Evolutionary conservation across 2,329 filamentous ascomycete species (phyloP).

Genomic region (Cladosporium sp.): DNA sequence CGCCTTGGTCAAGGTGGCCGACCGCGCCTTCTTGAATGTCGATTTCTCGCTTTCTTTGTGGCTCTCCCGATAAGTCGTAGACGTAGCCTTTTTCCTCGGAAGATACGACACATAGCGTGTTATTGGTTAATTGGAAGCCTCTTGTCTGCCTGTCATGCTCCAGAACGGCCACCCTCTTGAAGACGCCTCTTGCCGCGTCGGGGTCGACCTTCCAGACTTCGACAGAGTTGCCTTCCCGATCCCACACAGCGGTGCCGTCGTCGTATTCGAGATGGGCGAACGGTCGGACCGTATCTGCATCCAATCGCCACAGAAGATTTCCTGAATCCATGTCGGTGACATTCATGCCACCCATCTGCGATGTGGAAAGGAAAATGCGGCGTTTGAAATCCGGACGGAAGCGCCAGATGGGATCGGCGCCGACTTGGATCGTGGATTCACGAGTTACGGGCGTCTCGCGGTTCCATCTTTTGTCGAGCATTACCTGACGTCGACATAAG

Average conservation of each 20-base stretch:
- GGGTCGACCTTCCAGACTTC: slow-evolving; percentile 42
- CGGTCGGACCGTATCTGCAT: slow-evolving; percentile 30
- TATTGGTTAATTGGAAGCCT: slow-evolving; percentile 42
- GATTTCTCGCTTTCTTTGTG: slow-evolving; percentile 32
- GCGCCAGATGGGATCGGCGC: slow-evolving; percentile 41
- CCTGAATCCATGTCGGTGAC: slow-evolving; percentile 46
- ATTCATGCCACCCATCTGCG: slow-evolving; percentile 41
- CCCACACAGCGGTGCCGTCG: slow-evolving; percentile 43
- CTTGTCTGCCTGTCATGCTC: slow-evolving; percentile 41
- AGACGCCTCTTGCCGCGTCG: slow-evolving; percentile 31
- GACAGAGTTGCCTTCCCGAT: slow-evolving; percentile 40
- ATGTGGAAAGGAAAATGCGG: slow-evolving; percentile 43
- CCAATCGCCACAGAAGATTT: slow-evolving; percentile 34
- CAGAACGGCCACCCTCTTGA: slow-evolving; percentile 37
- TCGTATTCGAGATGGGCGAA: slow-evolving; percentile 47
- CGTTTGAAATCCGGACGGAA: slow-evolving; percentile 45
- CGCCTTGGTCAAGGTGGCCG: slow-evolving; percentile 42
- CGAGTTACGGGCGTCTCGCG: slow-evolving; percentile 29
- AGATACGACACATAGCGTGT: slow-evolving; percentile 44
- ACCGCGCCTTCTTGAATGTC: slow-evolving; percentile 39
- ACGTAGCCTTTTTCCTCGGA: slow-evolving; percentile 42
- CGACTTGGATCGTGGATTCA: slow-evolving; percentile 39
- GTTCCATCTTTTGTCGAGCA: slow-evolving; percentile 39
- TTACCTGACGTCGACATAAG: slow-evolving; percentile 38
- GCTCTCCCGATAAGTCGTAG: slow-evolving; percentile 38